These are phyloP conservation scores for Annulohypoxylon moriforme DNA, from an alignment of 495 filamentous ascomycete species.

Conservation along the genomic window DNA sequence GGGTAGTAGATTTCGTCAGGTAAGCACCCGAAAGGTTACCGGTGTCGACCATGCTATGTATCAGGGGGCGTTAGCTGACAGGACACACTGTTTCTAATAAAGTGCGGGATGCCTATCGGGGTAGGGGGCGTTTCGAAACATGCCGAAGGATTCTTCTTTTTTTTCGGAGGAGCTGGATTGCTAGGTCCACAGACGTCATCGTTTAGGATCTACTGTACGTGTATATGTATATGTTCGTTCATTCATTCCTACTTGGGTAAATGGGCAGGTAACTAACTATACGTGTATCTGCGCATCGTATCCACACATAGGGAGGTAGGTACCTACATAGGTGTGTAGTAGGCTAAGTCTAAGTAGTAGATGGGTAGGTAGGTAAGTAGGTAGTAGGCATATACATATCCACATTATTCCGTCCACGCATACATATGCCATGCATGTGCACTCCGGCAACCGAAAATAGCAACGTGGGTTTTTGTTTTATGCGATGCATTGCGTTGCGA, in stretches of 20 bases:
- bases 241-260: not conserved
- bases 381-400: not conserved
- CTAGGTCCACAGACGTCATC: not conserved
- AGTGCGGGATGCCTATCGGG: not conserved
- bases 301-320: too few species aligned
- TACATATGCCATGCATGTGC: conserved; percentile 36
- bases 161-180: not conserved
- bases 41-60: not conserved
- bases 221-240: not conserved
- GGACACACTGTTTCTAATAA: not conserved
- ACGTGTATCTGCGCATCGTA: too few species aligned
- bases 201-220: not conserved
- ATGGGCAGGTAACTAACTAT: not conserved
- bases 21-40: not conserved
- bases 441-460: conserved; percentile 33
- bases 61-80: not conserved
- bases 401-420: not conserved
- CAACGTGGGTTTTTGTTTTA: conserved; percentile 4
- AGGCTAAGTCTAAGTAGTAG: not conserved
- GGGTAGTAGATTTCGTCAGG: not conserved
- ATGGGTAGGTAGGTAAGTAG: not conserved
- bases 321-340: not conserved
- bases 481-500: not conserved
- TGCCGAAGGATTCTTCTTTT: conserved; percentile 7
- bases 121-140: conserved; percentile 1